Evolutionary conservation across 2,329 filamentous ascomycete species (phyloP), one percentile per base, ranked within the genome.

Genomic region (Aspergillus udagawae): DNA sequence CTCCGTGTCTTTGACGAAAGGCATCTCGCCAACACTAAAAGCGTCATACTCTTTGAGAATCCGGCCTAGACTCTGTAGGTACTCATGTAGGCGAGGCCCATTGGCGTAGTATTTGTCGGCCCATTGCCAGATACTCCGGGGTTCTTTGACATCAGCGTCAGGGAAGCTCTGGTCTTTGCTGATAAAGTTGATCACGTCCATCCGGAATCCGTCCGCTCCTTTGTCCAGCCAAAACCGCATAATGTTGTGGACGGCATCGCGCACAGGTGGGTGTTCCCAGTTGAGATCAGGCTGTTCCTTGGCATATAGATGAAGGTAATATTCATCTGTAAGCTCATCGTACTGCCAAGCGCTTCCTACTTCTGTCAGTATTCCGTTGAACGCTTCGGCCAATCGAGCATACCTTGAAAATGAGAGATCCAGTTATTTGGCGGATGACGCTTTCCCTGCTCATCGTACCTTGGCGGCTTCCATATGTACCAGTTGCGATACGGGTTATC

Each of bases 231-330:
- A 94, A 70, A 92, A 94, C 29, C 83, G 82, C 83, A 92, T 89
- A 4, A 88, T 81, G 17, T 83, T 82, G 70, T 91, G 89, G 6
- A 92, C 85, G 1, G 89, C 90, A 49, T 83, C 76, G 17, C 89
- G 82, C 0, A 88, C 83, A 9, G 82, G 83, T 0, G 80, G 79
- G 56, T 87, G 89, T 67, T 92, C 88, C 89, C 90, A 94, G 74
- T 94, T 94, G n/a, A 94, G 79, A 65, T 94, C 91, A 0, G 91
- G 90, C 70, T 93, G 90, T 62, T 90, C 85, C 4, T 82, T 82
- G 6, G 87, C 85, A 70, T 91, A 95, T 10, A 94, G 80, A 60
- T 89, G 86, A 0, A 92, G 82, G 66, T 91, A 92, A 71, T 91
- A 92, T 72, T 92, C 87, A 50, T 81, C 79, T 0, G 88, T 90